A percentile compares a stretch with the other conserved stretches of the same genome.
phyloP scores from a whole-genome alignment of 441 rosid genomes.

The Populus tomentosa region DNA sequence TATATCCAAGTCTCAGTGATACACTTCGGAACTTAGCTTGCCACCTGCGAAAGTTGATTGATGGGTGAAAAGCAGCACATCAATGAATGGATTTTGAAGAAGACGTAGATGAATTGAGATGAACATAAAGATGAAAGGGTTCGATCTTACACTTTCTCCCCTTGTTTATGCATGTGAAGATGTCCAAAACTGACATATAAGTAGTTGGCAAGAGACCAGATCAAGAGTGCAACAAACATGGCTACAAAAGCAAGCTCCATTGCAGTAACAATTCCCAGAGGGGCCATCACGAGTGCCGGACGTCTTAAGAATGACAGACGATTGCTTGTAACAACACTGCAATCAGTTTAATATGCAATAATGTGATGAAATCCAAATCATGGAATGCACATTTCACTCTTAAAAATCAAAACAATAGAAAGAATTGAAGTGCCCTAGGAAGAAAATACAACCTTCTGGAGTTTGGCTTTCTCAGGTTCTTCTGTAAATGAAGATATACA shows the following conservation, averaged over 20 bases:
- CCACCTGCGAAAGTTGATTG: slow-evolving; percentile 32
- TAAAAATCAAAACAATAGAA: neutral
- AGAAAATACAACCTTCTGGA: slow-evolving; percentile 8
- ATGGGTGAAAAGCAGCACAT: neutral
- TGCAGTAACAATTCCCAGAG: slow-evolving; percentile 43
- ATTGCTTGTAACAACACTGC: slow-evolving; percentile 13
- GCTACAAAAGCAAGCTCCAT: slow-evolving; percentile 37
- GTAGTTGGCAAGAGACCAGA: slow-evolving; percentile 50
- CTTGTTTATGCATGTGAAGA: slow-evolving; percentile 29
- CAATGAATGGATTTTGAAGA: neutral
- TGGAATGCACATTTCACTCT: neutral
- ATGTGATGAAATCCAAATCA: neutral
- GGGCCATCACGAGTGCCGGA: slow-evolving; percentile 41
- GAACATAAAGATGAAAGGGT: neutral
- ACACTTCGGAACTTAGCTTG: slow-evolving; percentile 39
- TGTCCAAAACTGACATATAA: slow-evolving; percentile 28
- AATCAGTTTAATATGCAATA: neutral
- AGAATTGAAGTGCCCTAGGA: neutral
- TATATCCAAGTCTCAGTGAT: slow-evolving; percentile 33
- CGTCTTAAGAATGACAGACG: slow-evolving; percentile 18
- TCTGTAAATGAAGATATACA: slow-evolving; percentile 42
- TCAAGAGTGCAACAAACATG: slow-evolving; percentile 44
- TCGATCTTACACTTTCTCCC: slow-evolving; percentile 40
- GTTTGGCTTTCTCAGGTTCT: neutral
- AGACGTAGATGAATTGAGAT: neutral